Conservation (phyloP, 2,329 filamentous ascomycete genomes). For the Neopestalotiopsis sp. region DNA sequence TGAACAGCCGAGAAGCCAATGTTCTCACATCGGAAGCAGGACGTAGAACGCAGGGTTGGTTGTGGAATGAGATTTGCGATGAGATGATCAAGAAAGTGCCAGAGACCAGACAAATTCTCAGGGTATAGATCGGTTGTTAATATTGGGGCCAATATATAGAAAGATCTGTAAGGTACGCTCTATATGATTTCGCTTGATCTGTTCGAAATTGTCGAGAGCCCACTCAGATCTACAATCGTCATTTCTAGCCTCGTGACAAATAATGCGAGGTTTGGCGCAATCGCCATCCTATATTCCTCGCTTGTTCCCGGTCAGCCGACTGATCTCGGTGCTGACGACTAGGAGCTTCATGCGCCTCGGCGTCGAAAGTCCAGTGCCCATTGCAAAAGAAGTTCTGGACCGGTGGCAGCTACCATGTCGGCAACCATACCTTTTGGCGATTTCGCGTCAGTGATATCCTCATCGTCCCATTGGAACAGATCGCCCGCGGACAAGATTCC, state of each 20-base stretch:
- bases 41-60: slow-evolving; percentile 24
- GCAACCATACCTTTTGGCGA: slow-evolving; percentile 67
- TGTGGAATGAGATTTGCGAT: slow-evolving; percentile 30
- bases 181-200: too few relatives aligned
- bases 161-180: too few relatives aligned
- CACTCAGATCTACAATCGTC: too few relatives aligned
- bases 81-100: slow-evolving; percentile 29
- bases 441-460: slow-evolving; percentile 51
- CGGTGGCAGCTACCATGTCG: slow-evolving; percentile 70
- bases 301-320: neutral
- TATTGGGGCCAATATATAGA: neutral
- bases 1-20: slow-evolving; percentile 22
- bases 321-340: slow-evolving; percentile 5
- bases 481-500: slow-evolving; percentile 34
- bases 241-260: too few relatives aligned
- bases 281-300: too few relatives aligned
- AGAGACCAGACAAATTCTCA: slow-evolving; percentile 18
- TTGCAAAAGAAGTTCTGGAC: slow-evolving; percentile 59
- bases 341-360: neutral
- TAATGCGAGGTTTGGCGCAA: too few relatives aligned
- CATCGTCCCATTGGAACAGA: slow-evolving; percentile 60
- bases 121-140: neutral
- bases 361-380: slow-evolving; percentile 62
- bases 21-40: slow-evolving; percentile 24
- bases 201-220: too few relatives aligned